Evolutionary conservation across 768 basidiomycete genomes (phyloP), one percentile per base, ranked within the genome.

Genomic region (Chiua virens): DNA sequence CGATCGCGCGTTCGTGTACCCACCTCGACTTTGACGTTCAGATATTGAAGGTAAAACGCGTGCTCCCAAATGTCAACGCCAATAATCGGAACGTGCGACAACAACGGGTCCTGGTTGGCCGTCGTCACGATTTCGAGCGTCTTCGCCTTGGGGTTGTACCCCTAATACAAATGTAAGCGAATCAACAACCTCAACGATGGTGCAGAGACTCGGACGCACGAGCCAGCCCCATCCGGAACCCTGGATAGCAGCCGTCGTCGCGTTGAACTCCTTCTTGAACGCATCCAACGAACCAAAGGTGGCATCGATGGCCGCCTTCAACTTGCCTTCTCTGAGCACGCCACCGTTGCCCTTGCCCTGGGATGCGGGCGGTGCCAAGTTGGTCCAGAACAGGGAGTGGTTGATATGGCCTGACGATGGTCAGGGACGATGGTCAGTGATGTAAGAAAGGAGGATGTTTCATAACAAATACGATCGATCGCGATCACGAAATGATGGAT

Each of bases 191-290:
- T n/a, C n/a, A n/a, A n/a, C n/a, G n/a, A n/a, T n/a, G n/a, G n/a
- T n/a, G n/a, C n/a, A n/a, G n/a, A n/a, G n/a, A n/a, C n/a, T n/a
- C n/a, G n/a, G 20, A 84, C 88, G 64, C 64, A 93, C 92, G 65
- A 97, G 79, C 95, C 94, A 98, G 54, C 92, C 94, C 94, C 95
- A 97, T 36, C 93, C 94, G 45, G 87, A 90, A 23, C 94, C 95
- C 66, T 97, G 95, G 52, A 98, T 91, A 30, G 73, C 90, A 37
- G 85, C 83, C 39, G 93, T 92, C 38, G 86, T 79, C 32, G 89
- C 72, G 71, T 96, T 98, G 72, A 97, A 87, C 66, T 92, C 80
- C 62, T 81, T 84, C 73, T 83, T 84, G 59, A 97, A 65, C 45
- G 70, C 74, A 0, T 94, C 90, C 54, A 92, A 58, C 51, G 77